A percentile compares a stretch with the other conserved stretches of the same genome.
Conservation (phyloP, 345 rosid species). For the Salix arbutifolia region DNA sequence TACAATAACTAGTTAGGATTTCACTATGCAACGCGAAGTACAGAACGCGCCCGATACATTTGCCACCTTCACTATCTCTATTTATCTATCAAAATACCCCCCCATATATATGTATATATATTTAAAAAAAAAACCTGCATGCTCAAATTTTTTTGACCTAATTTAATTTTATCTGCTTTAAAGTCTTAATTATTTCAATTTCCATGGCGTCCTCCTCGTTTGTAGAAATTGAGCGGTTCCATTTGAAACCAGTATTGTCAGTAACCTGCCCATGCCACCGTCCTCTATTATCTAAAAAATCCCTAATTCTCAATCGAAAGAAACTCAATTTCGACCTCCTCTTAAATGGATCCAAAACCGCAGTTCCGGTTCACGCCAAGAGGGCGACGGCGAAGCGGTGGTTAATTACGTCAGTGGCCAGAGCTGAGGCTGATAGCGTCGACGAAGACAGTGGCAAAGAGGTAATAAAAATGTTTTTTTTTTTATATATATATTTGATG, state of each 20-base stretch:
- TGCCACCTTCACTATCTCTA: no score
- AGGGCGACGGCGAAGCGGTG: conserved; percentile 31
- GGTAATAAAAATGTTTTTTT: conserved; percentile 20
- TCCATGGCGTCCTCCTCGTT: conserved; percentile 42
- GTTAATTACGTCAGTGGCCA: conserved; percentile 40
- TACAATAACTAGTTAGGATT: no score
- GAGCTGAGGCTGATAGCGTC: conserved; percentile 45
- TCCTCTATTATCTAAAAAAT: conserved; percentile 31
- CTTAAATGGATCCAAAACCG: conserved; percentile 25
- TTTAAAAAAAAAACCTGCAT: no score
- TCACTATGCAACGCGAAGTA: no score
- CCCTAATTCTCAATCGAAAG: conserved; percentile 32
- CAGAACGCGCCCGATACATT: no score
- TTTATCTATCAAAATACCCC: no score
- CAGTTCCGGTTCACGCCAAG: conserved; percentile 19
- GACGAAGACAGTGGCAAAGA: conserved; percentile 39
- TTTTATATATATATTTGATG: not conserved
- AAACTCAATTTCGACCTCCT: conserved; percentile 27
- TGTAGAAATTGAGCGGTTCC: conserved; percentile 35
- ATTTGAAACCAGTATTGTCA: conserved; percentile 31
- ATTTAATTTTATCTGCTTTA: no score
- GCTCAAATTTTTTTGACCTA: no score
- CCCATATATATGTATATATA: no score
- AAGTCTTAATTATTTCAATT: not conserved
- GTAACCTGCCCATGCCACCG: conserved; percentile 43